Conservation (phyloP, 2,329 filamentous ascomycete genomes). For the Whalleya microplaca region DNA sequence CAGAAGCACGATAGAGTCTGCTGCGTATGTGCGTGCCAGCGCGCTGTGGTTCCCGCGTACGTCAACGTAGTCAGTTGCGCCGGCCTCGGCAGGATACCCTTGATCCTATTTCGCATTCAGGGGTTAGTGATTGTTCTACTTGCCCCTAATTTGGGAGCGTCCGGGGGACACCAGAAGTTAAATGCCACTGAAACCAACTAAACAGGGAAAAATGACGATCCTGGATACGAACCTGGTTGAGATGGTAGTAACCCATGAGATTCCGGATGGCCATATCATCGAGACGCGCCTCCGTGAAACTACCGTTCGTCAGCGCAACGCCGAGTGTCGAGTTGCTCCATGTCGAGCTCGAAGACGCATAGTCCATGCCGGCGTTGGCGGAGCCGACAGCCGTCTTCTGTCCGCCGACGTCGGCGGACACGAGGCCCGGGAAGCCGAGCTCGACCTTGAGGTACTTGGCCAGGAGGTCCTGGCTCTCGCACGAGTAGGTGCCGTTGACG, state of each 20-base stretch:
- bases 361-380: slow-evolving; percentile 35
- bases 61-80: slow-evolving; percentile 6
- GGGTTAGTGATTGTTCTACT: too few relatives aligned
- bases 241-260: slow-evolving; percentile 19
- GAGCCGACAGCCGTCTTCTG: slow-evolving; percentile 30
- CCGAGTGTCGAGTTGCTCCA: slow-evolving; percentile 6
- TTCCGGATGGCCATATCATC: slow-evolving; percentile 26
- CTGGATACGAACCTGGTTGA: too few relatives aligned
- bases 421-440: slow-evolving; percentile 33
- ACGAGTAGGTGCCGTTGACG: slow-evolving; percentile 29
- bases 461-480: slow-evolving; percentile 31
- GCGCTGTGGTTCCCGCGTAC: slow-evolving; percentile 19
- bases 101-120: too few relatives aligned
- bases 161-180: too few relatives aligned
- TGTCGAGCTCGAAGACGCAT: not conserved
- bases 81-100: slow-evolving; percentile 6
- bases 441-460: slow-evolving; percentile 32
- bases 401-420: slow-evolving; percentile 26
- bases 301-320: slow-evolving; percentile 11
- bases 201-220: too few relatives aligned
- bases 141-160: too few relatives aligned
- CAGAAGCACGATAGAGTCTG: slow-evolving; percentile 63
- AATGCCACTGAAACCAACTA: too few relatives aligned
- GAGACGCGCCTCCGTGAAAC: slow-evolving; percentile 19
- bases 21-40: slow-evolving; percentile 15